Evolutionary conservation across 495 filamentous ascomycete species (phyloP), one percentile per base, ranked within the genome.

Genomic region (Xylaria acuta): DNA sequence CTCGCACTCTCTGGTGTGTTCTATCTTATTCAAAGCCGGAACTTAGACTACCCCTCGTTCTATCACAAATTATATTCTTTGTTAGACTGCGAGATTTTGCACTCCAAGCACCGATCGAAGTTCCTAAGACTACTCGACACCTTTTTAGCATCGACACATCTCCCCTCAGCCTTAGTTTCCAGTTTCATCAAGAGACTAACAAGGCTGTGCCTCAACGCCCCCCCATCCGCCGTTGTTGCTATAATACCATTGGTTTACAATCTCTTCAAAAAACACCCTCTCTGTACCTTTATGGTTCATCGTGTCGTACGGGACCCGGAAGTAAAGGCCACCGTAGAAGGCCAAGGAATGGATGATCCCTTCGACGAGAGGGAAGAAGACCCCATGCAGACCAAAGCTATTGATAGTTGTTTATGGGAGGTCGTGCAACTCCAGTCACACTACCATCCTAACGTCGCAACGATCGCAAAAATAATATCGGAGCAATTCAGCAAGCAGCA

Each of bases 401-500:
- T 98, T 64, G 94, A 98, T 68, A 97, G 94, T 80, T 93, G 92
- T 81, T 81, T 98, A 16, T 99, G 97, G 97, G 97, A 99, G 81
- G 88, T 98, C 45, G 91, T 95, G 69, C 92, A 91, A 66, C 84
- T 98, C 60, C 93, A 96, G 82, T 90, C 89, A 4, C 97, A 99
- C 82, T 98, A 96, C 82, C 97, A 99, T 79, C 97, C 97, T 45
- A 98, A 97, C 78, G 94, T 99, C 45, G 94, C 95, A 2, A 94
- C 95, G 5, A 91, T 98, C 70, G 93, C 94, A 34, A 94, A 92
- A 81, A 97, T 99, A 70, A 90, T 99, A 70, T 92, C 92, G 32
- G 94, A 99, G 84, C 96, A 98, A 81, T 99, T 98, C 81, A 98
- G 95, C 4, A 99, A 98, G 84, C 91, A 94, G 80, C 84, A 89